Percentiles rank a stretch among this genome's conserved stretches.
These are phyloP conservation scores for Rugonectria rugulosa DNA, from an alignment of 2,329 filamentous ascomycete genomes.

Conservation along the genomic window DNA sequence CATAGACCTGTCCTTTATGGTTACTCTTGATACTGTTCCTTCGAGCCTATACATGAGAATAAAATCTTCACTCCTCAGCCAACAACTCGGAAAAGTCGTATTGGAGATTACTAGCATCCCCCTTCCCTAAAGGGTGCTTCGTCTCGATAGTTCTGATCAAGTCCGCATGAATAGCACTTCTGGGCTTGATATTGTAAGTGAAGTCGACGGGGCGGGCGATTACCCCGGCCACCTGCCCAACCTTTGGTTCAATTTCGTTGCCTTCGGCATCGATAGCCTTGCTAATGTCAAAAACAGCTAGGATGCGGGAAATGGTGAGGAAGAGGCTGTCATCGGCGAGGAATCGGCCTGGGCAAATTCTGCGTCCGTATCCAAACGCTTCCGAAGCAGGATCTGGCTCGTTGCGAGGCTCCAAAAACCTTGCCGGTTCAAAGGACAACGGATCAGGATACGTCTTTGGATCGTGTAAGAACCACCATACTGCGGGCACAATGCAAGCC, in stretches of 20 bases:
- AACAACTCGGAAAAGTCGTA: no score
- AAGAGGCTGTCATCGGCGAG: conserved; percentile 44
- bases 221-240: no score
- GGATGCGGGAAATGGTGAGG: conserved; percentile 46
- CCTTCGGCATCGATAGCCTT: conserved; percentile 43
- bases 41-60: no score
- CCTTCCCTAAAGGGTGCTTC: no score
- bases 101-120: no score
- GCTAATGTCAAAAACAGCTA: conserved; percentile 55
- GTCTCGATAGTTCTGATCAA: no score
- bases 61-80: no score
- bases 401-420: conserved; percentile 19
- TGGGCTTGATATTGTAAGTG: no score
- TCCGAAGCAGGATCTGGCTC: conserved; percentile 39
- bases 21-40: no score
- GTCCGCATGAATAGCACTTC: no score
- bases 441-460: conserved; percentile 66
- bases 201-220: no score
- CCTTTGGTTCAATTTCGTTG: conserved; percentile 38
- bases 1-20: no score
- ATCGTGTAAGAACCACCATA: conserved; percentile 59
- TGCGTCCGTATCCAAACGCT: conserved; percentile 47
- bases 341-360: conserved; percentile 44
- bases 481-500: conserved; percentile 18
- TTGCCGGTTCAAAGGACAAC: conserved; percentile 37